A percentile compares a stretch with the other conserved stretches of the same genome.
phyloP scores from a whole-genome alignment of 106 monocot species.

The Dendrobium officinale region DNA sequence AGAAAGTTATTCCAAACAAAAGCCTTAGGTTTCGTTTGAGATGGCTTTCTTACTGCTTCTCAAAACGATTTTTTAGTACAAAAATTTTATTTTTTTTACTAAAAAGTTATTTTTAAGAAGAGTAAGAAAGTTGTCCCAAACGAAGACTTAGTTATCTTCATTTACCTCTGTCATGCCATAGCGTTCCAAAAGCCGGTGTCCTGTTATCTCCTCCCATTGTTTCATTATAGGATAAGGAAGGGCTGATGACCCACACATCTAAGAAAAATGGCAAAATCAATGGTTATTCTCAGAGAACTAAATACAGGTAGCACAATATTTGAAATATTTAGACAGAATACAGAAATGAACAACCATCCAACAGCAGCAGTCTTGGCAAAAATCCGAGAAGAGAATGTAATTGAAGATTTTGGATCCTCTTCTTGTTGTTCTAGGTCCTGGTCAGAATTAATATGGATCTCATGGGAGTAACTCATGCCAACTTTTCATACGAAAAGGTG shows the following conservation, averaged over 20 bases:
- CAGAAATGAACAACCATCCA: not conserved
- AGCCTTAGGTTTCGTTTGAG: no score
- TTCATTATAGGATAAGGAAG: conserved; percentile 95
- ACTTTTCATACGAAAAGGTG: not conserved
- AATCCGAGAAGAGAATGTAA: not conserved
- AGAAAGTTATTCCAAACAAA: no score
- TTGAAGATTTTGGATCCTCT: not conserved
- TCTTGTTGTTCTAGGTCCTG: not conserved
- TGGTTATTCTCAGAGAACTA: not conserved
- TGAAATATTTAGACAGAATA: not conserved
- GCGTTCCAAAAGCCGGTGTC: conserved; percentile 90
- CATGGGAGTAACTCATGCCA: not conserved
- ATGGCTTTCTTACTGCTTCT: no score
- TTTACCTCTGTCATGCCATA: conserved; percentile 99
- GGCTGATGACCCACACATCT: conserved; percentile 99
- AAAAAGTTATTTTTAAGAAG: no score
- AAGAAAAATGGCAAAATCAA: not conserved
- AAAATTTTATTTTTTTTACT: no score
- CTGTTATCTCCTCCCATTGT: conserved; percentile 86
- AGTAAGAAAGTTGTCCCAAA: no score
- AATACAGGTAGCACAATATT: not conserved
- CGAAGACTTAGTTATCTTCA: not conserved
- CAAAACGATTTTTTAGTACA: no score
- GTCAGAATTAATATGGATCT: not conserved
- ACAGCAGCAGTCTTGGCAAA: not conserved